Conservation (phyloP, 1,284 basidiomycete species). For the Moesziomyces antarcticus region DNA sequence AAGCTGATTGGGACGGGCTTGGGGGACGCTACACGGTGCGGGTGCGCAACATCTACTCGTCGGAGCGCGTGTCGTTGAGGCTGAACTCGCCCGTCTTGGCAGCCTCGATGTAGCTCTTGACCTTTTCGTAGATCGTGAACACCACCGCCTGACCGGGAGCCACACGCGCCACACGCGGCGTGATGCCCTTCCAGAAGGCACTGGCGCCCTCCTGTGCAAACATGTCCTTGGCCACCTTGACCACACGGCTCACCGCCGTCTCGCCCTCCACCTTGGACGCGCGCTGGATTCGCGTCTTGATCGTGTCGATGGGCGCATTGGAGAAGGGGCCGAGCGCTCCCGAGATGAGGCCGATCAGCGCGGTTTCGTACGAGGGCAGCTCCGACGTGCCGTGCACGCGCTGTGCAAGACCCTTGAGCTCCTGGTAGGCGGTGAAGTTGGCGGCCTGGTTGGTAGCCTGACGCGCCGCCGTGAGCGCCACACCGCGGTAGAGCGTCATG, state of each 20-base stretch:
- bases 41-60: constrained; percentile 37
- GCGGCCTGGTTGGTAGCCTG: constrained; percentile 99
- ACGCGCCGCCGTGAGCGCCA: constrained; percentile 86
- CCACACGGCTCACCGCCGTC: constrained; percentile 78
- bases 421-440: constrained; percentile 98
- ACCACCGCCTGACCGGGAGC: constrained; percentile 78
- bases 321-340: constrained; percentile 97
- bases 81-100: constrained; percentile 59
- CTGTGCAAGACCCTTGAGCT: constrained; percentile 86
- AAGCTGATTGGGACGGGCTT: no score
- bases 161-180: constrained; percentile 92
- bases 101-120: constrained; percentile 64
- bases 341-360: constrained; percentile 91
- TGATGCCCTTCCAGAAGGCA: constrained; percentile 88
- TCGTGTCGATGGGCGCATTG: constrained; percentile 96
- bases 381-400: constrained; percentile 73
- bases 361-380: constrained; percentile 87
- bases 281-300: constrained; percentile 88
- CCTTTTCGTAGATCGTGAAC: constrained; percentile 70
- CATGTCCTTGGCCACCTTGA: constrained; percentile 87
- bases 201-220: constrained; percentile 87
- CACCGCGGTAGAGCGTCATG: constrained; percentile 88
- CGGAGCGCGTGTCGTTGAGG: constrained; percentile 56
- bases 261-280: constrained; percentile 80
- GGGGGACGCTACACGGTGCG: not conserved